These are phyloP conservation scores for Diaporthe amygdali DNA, from an alignment of 2,329 filamentous ascomycete genomes.

Conservation along the genomic window DNA sequence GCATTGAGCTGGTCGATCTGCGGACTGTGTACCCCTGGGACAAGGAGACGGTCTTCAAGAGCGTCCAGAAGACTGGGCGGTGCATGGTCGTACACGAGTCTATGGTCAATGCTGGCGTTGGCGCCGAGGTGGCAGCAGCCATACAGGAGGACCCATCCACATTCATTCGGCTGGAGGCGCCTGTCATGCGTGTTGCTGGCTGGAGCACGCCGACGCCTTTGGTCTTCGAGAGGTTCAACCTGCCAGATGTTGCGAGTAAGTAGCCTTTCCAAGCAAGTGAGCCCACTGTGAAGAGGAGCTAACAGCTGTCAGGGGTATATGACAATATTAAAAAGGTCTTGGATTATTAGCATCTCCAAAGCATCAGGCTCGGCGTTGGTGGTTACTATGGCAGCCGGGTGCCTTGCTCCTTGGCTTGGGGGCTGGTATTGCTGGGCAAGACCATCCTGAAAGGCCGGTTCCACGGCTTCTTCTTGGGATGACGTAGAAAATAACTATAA, in stretches of 20 bases:
- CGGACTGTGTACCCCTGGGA: constrained; percentile 94
- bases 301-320: constrained; percentile 63
- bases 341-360: constrained; percentile 55
- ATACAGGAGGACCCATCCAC: constrained; percentile 80
- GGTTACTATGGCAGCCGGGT: background rate
- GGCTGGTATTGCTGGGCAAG: constrained; percentile 5
- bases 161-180: constrained; percentile 83
- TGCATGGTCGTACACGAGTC: constrained; percentile 91
- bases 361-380: background rate
- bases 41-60: constrained; percentile 77
- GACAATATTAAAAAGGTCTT: constrained; percentile 72
- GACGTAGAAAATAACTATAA: background rate
- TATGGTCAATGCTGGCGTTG: constrained; percentile 88
- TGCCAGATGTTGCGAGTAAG: constrained; percentile 88
- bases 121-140: constrained; percentile 86
- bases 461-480: background rate
- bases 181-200: constrained; percentile 84
- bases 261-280: constrained; percentile 34
- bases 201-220: constrained; percentile 87
- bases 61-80: constrained; percentile 84
- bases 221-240: constrained; percentile 78
- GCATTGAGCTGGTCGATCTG: constrained; percentile 85
- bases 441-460: background rate
- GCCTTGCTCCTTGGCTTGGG: background rate
- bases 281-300: constrained; percentile 27